These are phyloP conservation scores for Phymatotrichopsis omnivora DNA, from an alignment of 2,329 filamentous ascomycete species.

Conservation along the genomic window DNA sequence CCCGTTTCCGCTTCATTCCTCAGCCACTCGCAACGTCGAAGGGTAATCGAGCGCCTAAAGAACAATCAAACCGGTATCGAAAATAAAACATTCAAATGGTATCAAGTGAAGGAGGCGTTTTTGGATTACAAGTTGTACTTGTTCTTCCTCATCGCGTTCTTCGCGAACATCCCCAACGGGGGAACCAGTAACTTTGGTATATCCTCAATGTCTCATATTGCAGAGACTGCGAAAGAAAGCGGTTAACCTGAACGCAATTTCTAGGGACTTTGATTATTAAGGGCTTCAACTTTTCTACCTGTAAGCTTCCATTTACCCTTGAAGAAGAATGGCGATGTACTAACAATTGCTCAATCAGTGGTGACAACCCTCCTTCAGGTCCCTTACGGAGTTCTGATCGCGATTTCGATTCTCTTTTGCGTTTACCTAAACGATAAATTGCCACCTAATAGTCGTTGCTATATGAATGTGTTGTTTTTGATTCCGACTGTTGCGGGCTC, in stretches of 20 bases:
- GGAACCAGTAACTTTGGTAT: conserved; percentile 48
- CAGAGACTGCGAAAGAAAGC: background rate
- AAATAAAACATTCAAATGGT: conserved; percentile 46
- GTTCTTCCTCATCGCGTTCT: conserved; percentile 44
- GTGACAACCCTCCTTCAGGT: conserved; percentile 47
- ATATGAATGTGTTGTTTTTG: conserved; percentile 48
- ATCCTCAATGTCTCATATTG: background rate
- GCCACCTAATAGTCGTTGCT: conserved; percentile 41
- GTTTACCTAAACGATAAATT: conserved; percentile 43
- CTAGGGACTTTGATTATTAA: conserved; percentile 45
- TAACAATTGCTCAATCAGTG: conserved; percentile 30
- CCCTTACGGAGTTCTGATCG: conserved; percentile 43
- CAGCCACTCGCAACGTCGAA: conserved; percentile 42
- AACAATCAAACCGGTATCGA: conserved; percentile 51
- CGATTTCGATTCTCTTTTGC: conserved; percentile 42
- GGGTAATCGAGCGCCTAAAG: conserved; percentile 46
- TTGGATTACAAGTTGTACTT: conserved; percentile 50
- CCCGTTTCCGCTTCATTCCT: conserved; percentile 47
- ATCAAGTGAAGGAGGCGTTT: conserved; percentile 48
- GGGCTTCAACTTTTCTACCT: conserved; percentile 46
- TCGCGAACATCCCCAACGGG: conserved; percentile 47
- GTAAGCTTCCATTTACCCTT: conserved; percentile 1
- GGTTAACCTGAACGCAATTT: background rate
- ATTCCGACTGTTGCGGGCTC: conserved; percentile 50
- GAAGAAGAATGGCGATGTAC: background rate